Base-by-base conservation (phyloP, 2,329 filamentous ascomycete species). In the Xylaria sp. region DNA sequence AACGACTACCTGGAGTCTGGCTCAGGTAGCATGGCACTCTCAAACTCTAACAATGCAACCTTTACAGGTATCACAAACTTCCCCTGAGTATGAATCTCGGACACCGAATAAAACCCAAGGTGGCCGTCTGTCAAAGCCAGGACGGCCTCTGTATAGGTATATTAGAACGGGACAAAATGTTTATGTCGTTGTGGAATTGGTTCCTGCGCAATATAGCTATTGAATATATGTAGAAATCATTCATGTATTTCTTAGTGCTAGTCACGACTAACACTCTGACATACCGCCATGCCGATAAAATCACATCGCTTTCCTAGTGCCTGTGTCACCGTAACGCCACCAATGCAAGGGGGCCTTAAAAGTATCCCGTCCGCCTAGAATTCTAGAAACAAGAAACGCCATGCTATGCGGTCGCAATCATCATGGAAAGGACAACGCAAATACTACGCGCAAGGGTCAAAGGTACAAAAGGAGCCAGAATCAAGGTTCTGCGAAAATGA, bases 401-500 rank as follows among this genome's bases (percentile, higher is more conserved):
- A 56, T 64, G 66, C 64, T 67, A 67, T 67, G 66, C 66, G 57
- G 58, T 60, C 37, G 35, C 47, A 23, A 53, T 35, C 57, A 55
- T 50, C n/a, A 17, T 65, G 42, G 45, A 60, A 40, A 57, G n/a
- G 21, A 12, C 2, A 56, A 17, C 17, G n/a, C 17, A 45, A 52
- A 37, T 47, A 40, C 51, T 43, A n/a, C n/a, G 37, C 21, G 37
- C 31, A 46, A 49, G 14, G 21, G 15, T 33, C 38, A 11, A 15
- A 40, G n/a, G 12, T 60, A 51, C 33, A 54, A 38, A 60, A 40
- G 9, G 15, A 55, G 33, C 64, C 63, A 72, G 38, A 17, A 57
- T 68, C 58, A 67, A 47, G 57, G 47, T 40, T 83, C 79, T 14
- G 78, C 83, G 76, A 92, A 92, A 57, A 92, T 74, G 31, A 90